A percentile compares a stretch with the other conserved stretches of the same genome.
These are phyloP conservation scores for Cyberlindnera americana DNA, from an alignment of 805 yeast species.

Conservation along the genomic window DNA sequence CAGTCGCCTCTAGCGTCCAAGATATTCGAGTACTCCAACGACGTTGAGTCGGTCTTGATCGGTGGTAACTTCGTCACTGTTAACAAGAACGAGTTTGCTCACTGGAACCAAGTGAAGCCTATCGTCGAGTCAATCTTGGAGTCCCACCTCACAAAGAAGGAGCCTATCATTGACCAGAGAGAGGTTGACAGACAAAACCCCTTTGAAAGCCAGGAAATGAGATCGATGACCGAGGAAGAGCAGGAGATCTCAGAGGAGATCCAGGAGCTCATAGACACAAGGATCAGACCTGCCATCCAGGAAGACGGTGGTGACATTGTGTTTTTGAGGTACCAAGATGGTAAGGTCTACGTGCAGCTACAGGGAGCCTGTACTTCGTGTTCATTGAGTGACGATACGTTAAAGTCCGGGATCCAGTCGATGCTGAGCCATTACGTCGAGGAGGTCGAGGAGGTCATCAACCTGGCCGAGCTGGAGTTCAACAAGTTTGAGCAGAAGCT, in stretches of 20 bases:
- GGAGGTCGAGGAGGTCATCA: constrained; percentile 78
- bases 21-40: constrained; percentile 49
- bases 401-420: constrained; percentile 94
- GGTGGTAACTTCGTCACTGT: constrained; percentile 74
- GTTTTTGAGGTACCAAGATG: constrained; percentile 79
- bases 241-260: constrained; percentile 84
- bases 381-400: constrained; percentile 84
- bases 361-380: constrained; percentile 97
- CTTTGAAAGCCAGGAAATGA: constrained; percentile 4
- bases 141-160: constrained; percentile 30
- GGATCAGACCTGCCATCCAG: constrained; percentile 96
- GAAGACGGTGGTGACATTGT: constrained; percentile 99
- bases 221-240: constrained; percentile 50
- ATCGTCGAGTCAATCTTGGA: constrained; percentile 51
- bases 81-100: constrained; percentile 59
- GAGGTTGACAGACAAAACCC: constrained; percentile 8
- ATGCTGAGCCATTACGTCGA: constrained; percentile 97
- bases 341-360: constrained; percentile 81
- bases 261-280: constrained; percentile 86
- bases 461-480: constrained; percentile 29
- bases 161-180: constrained; percentile 25
- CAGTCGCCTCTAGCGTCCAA: constrained; percentile 62
- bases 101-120: constrained; percentile 73
- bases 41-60: constrained; percentile 68
- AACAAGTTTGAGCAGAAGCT: constrained; percentile 28